phyloP scores from a whole-genome alignment of 331 rosid species.

The Malus hybrid region DNA sequence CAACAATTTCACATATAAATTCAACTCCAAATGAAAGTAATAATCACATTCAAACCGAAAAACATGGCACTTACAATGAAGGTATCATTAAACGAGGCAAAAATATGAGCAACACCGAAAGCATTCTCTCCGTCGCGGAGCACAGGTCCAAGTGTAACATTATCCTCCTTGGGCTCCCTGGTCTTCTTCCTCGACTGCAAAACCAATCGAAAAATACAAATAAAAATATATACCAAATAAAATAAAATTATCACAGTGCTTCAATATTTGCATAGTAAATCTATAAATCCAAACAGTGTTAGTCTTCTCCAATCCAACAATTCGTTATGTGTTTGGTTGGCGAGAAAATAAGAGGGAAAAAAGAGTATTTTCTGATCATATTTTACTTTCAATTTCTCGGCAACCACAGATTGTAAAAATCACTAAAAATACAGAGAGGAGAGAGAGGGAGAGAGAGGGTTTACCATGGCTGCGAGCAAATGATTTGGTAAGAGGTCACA shows the following conservation, averaged over 20 bases:
- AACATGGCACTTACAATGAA: slow-evolving; percentile 23
- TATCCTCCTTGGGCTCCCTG: slow-evolving; percentile 40
- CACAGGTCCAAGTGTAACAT: slow-evolving; percentile 38
- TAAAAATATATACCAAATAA: not conserved
- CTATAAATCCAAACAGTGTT: too few species aligned
- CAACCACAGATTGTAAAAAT: not conserved
- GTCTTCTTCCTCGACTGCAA: slow-evolving; percentile 30
- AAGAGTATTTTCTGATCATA: not conserved
- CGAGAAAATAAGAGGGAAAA: not conserved
- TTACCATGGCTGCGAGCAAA: too few species aligned
- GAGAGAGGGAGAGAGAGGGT: not conserved
- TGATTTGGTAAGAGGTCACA: too few species aligned
- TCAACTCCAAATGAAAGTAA: not conserved
- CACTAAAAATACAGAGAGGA: not conserved
- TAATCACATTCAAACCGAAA: not conserved
- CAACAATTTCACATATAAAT: not conserved
- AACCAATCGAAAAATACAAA: not conserved
- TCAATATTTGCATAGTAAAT: too few species aligned
- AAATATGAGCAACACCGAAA: slow-evolving; percentile 40
- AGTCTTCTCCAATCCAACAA: not conserved
- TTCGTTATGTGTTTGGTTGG: not conserved
- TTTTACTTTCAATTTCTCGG: not conserved
- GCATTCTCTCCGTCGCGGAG: slow-evolving; percentile 37
- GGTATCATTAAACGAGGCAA: slow-evolving; percentile 43
- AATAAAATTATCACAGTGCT: too few species aligned